Conservation (phyloP, 768 basidiomycete genomes). For the Hemileccinum impolitum region DNA sequence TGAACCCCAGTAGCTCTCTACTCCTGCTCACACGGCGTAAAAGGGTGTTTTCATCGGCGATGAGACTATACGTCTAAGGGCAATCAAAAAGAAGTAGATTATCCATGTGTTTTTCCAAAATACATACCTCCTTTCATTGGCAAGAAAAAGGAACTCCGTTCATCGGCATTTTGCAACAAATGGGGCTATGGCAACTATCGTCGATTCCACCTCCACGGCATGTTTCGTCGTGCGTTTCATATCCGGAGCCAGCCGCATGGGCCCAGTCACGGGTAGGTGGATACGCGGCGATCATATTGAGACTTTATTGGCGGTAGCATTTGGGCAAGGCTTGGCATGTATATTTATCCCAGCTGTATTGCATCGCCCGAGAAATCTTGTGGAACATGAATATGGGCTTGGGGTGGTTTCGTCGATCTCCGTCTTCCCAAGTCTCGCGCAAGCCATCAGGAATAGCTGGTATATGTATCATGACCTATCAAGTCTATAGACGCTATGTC, state of each 20-base stretch:
- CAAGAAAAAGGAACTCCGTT: not conserved
- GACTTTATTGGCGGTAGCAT: too few species aligned
- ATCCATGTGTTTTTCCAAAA: constrained; percentile 1
- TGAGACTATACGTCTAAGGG: constrained; percentile 88
- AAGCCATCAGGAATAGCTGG: not conserved
- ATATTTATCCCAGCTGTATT: not conserved
- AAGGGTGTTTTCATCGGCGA: constrained; percentile 94
- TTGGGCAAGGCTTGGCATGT: not conserved
- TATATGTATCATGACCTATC: not conserved
- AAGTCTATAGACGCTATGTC: not conserved
- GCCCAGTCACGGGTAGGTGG: too few species aligned
- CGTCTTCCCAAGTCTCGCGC: not conserved
- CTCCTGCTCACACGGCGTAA: constrained; percentile 2
- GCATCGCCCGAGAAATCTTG: too few species aligned
- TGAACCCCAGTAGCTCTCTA: not conserved
- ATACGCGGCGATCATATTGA: too few species aligned
- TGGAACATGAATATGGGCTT: not conserved
- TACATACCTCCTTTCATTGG: not conserved
- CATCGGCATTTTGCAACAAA: not conserved
- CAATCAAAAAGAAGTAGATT: constrained; percentile 91
- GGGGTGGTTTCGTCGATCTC: not conserved
- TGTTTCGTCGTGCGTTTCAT: too few species aligned
- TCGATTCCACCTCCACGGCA: not conserved
- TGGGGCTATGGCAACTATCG: not conserved
- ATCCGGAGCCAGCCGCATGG: too few species aligned